Percentiles rank a stretch among this genome's conserved stretches.
phyloP scores from a whole-genome alignment of 1,284 basidiomycete genomes.

The Wallemia hederae region DNA sequence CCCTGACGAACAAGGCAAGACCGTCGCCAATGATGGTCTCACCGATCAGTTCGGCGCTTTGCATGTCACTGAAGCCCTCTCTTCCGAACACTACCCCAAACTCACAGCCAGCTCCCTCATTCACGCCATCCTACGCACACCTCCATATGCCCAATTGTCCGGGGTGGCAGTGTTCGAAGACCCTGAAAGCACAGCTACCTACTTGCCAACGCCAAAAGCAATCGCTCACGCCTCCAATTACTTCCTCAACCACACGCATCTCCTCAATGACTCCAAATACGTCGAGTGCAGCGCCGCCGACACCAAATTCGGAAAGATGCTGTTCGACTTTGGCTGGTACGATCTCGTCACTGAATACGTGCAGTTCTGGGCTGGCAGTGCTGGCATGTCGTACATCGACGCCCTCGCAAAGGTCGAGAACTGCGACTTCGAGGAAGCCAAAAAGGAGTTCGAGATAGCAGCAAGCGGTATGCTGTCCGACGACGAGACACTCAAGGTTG shows the following conservation, averaged over 20 bases:
- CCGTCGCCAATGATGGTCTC: conserved; percentile 1
- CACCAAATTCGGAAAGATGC: conserved; percentile 34
- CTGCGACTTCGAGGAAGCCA: conserved; percentile 45
- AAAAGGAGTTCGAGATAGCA: conserved; percentile 33
- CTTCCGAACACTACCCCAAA: not conserved
- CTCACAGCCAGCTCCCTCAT: conserved; percentile 5
- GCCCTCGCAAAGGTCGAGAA: conserved; percentile 36
- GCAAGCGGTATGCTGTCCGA: conserved; percentile 28
- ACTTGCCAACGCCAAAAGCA: conserved; percentile 31
- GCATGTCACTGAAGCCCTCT: not conserved
- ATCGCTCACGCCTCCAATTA: conserved; percentile 27
- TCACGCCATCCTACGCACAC: conserved; percentile 4
- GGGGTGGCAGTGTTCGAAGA: conserved; percentile 3
- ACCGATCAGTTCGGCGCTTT: not conserved
- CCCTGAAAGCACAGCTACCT: conserved; percentile 20
- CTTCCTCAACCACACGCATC: conserved; percentile 8
- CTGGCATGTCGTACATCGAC: conserved; percentile 41
- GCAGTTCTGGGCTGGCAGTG: conserved; percentile 39
- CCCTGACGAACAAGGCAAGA: not conserved
- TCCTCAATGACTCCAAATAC: conserved; percentile 7
- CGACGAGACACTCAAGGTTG: conserved; percentile 31
- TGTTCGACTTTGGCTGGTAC: conserved; percentile 35
- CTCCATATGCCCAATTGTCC: conserved; percentile 4
- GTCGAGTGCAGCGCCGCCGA: conserved; percentile 18
- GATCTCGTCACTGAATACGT: conserved; percentile 31